These are phyloP conservation scores for Monosporascus sp. DNA, from an alignment of 2,329 filamentous ascomycete species.

Conservation along the genomic window DNA sequence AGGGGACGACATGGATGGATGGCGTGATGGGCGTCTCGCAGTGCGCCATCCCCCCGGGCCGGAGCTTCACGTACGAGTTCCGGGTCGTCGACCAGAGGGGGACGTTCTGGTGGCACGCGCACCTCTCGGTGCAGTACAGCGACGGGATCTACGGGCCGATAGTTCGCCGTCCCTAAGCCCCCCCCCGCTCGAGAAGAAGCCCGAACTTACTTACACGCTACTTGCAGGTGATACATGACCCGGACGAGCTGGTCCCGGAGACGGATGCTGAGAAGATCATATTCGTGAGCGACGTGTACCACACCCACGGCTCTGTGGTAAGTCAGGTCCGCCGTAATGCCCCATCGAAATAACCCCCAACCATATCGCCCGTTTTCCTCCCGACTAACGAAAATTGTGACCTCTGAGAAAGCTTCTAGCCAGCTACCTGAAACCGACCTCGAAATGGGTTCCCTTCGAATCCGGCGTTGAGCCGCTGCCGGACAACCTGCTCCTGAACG, in stretches of 20 bases:
- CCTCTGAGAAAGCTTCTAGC: constrained; percentile 14
- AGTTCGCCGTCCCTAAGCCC: constrained; percentile 28
- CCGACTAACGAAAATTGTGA: too few relatives aligned
- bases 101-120: constrained; percentile 55
- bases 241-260: constrained; percentile 23
- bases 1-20: constrained; percentile 60
- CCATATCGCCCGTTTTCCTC: background rate
- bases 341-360: too few relatives aligned
- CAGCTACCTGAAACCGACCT: constrained; percentile 29
- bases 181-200: constrained; percentile 1
- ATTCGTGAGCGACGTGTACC: constrained; percentile 35
- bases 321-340: constrained; percentile 1
- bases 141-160: constrained; percentile 61
- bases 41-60: constrained; percentile 52
- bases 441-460: constrained; percentile 28
- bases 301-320: constrained; percentile 30
- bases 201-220: too few relatives aligned
- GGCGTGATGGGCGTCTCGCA: constrained; percentile 58
- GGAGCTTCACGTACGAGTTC: constrained; percentile 57
- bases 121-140: constrained; percentile 55
- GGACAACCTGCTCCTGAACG: constrained; percentile 37
- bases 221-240: constrained; percentile 30
- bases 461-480: constrained; percentile 35
- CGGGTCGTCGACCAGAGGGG: constrained; percentile 35
- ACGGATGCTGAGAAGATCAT: constrained; percentile 31